Base-by-base conservation (phyloP, 2,329 filamentous ascomycete genomes). In the Colletotrichum shisoi region DNA sequence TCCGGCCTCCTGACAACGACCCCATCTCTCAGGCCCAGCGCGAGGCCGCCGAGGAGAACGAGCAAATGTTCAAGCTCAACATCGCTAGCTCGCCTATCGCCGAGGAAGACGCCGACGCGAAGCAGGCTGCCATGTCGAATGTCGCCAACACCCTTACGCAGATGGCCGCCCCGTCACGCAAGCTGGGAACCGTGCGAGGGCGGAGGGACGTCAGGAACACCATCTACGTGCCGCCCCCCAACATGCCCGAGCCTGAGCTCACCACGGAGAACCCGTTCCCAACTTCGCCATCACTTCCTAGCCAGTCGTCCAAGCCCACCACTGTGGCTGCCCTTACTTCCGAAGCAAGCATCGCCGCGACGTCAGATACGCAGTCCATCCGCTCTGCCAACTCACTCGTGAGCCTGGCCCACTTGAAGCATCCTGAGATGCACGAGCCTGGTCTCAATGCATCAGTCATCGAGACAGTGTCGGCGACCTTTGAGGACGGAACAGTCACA, bases 131-230 rank as follows among this genome's bases (percentile, higher is more conserved):
- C 2, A 79, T 94, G 57, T 90, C 91, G 3, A 93, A 85, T 72
- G 89, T 95, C 54, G 89, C 89, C 37, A 92, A 89, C 72, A 91
- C 89, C 2, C 80, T 96, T 44, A 89, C 89, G 63, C 81, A 82
- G 44, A 79, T 84, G 73, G 83, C 87, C 31, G 85, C 88, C 63
- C 88, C 93, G 21, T 85, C 86, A 63, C 87, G 91, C 31, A 91
- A 88, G 73, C 81, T 86, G 15, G 90, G 91, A 52, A 97, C 93
- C 15, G 82, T 96, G 17, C 87, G 95, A 71, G 95, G 95, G 58
- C 90, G 95, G 68, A 87, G 95, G 75, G 94, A 98, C 76, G 92
- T 96, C 70, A 88, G 94, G 67, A 96, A 96, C 78, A 97, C 94
- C 1, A 89, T 97, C 62, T 94, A 95, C 74, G 84, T 94, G 70